phyloP scores from a whole-genome alignment of 2,329 filamentous ascomycete species.

The Sclerotinia glacialis region DNA sequence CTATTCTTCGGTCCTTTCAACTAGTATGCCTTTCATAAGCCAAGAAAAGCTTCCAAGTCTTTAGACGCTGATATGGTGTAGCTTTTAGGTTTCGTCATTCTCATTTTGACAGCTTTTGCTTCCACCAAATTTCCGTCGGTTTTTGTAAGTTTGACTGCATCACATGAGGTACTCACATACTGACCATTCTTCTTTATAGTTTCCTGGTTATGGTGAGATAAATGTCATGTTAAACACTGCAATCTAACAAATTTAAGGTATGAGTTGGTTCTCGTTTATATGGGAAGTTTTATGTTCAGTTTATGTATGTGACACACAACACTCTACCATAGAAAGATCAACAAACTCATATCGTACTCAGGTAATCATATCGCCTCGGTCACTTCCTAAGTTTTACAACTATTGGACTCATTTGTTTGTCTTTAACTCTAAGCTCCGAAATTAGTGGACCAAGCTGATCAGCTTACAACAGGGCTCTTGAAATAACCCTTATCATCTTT shows the following conservation, averaged over 20 bases:
- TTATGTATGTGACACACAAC: background rate
- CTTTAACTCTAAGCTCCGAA: background rate
- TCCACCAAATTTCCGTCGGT: background rate
- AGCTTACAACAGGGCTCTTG: background rate
- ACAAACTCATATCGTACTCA: background rate
- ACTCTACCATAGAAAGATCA: too few species aligned
- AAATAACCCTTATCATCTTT: background rate
- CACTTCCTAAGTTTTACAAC: background rate
- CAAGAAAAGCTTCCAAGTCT: background rate
- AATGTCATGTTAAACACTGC: background rate
- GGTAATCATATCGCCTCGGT: background rate
- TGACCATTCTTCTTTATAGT: background rate
- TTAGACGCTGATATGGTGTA: background rate
- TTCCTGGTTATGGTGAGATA: conserved; percentile 6
- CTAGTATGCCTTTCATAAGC: background rate
- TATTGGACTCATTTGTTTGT: conserved; percentile 7
- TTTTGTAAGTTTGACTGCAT: background rate
- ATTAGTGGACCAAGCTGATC: background rate
- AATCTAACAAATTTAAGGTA: background rate
- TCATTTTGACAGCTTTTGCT: conserved; percentile 7
- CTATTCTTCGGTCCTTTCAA: background rate
- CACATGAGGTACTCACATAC: background rate
- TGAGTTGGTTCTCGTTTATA: conserved; percentile 9
- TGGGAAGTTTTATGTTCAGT: background rate
- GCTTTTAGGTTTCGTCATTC: background rate